A percentile compares a stretch with the other conserved stretches of the same genome.
These are phyloP conservation scores for Coemansia sp. DNA, from an alignment of 192 early-diverging fungal genomes.

Conservation along the genomic window DNA sequence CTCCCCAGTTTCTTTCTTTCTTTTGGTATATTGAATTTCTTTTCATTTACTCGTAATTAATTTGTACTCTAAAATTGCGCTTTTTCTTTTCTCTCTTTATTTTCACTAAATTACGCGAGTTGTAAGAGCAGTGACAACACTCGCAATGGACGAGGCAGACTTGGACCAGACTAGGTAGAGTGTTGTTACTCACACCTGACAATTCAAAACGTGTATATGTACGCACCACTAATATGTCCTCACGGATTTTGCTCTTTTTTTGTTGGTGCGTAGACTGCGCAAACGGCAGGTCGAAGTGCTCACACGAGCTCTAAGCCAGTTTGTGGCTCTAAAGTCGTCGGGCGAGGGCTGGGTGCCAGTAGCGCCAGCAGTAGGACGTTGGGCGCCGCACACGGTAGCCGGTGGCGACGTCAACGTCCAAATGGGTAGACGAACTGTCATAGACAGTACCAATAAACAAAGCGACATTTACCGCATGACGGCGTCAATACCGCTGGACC, in stretches of 20 bases:
- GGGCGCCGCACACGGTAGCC: constrained; percentile 7
- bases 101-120: neutral
- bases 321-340: constrained; percentile 50
- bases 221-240: neutral
- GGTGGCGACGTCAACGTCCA: constrained; percentile 52
- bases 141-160: constrained; percentile 1
- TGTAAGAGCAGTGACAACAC: neutral
- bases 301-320: constrained; percentile 44
- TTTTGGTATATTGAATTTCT: neutral
- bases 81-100: neutral
- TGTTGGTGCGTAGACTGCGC: constrained; percentile 33
- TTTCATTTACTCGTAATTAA: neutral
- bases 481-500: constrained; percentile 46
- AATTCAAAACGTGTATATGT: neutral
- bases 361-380: constrained; percentile 6
- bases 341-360: constrained; percentile 46
- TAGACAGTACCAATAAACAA: neutral
- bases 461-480: constrained; percentile 48
- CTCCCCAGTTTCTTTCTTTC: neutral
- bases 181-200: neutral
- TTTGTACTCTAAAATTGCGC: neutral
- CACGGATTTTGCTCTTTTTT: neutral
- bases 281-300: constrained; percentile 50
- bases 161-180: constrained; percentile 6
- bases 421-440: constrained; percentile 7